phyloP scores from a whole-genome alignment of 2,329 filamentous ascomycete genomes.

The Aspergillus sp. region DNA sequence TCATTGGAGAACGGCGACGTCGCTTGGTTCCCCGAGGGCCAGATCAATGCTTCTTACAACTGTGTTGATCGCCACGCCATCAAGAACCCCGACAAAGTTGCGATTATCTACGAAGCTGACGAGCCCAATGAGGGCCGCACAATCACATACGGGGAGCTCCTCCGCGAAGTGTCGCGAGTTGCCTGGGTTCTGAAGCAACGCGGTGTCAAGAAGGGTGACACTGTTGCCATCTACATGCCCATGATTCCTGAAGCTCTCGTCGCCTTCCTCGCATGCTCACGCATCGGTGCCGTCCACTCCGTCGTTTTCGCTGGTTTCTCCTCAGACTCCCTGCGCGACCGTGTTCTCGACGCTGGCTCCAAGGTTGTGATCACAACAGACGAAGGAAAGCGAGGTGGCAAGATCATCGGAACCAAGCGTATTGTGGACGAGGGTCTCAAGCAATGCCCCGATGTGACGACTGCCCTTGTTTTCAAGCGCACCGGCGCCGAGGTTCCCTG shows the following conservation, averaged over 20 bases:
- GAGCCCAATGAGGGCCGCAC: constrained; percentile 82
- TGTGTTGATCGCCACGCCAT: constrained; percentile 96
- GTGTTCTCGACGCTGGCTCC: constrained; percentile 84
- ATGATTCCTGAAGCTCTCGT: constrained; percentile 98
- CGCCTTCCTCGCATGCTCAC: constrained; percentile 83
- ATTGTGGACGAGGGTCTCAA: constrained; percentile 97
- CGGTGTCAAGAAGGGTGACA: constrained; percentile 96
- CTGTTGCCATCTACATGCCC: constrained; percentile 93
- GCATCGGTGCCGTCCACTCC: constrained; percentile 94
- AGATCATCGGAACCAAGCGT: constrained; percentile 97
- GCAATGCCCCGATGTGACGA: constrained; percentile 84
- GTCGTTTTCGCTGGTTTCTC: constrained; percentile 98
- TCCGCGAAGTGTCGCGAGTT: constrained; percentile 84
- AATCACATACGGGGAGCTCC: constrained; percentile 89
- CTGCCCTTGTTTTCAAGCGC: constrained; percentile 90
- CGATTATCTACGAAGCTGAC: constrained; percentile 98
- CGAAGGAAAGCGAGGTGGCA: constrained; percentile 96
- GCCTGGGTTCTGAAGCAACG: constrained; percentile 90
- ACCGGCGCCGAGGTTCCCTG: constrained; percentile 90
- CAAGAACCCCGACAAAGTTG: constrained; percentile 86
- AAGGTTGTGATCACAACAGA: constrained; percentile 96
- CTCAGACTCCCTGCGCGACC: constrained; percentile 90
- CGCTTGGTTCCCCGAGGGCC: constrained; percentile 93
- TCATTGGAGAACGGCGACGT: constrained; percentile 76
- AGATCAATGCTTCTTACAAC: constrained; percentile 95